Evolutionary conservation across 2,329 filamentous ascomycete species (phyloP).

Genomic region (Exutisphaerella laricina): DNA sequence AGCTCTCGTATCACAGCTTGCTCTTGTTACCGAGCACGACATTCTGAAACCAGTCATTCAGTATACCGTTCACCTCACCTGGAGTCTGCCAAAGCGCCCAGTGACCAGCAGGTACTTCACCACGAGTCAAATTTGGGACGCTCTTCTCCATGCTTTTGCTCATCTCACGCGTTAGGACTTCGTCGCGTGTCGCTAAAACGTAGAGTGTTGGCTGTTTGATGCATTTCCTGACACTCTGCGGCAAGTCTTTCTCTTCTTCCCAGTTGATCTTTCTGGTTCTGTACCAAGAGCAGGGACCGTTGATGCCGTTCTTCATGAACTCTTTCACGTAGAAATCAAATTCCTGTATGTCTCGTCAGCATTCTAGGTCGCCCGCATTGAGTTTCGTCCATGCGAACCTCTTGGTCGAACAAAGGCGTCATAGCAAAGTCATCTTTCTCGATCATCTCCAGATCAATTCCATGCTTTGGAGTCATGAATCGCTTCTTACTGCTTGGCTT

Average conservation of each 20-base stretch:
- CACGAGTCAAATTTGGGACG: conserved; percentile 59
- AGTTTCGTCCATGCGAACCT: too few relatives aligned
- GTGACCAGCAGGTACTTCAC: conserved; percentile 65
- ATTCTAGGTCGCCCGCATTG: too few relatives aligned
- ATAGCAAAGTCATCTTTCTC: conserved; percentile 45
- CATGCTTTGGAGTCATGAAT: conserved; percentile 56
- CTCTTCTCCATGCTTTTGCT: conserved; percentile 63
- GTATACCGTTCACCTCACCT: conserved; percentile 61
- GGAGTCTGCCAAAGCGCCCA: conserved; percentile 77
- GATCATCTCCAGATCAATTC: conserved; percentile 56
- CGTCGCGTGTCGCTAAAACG: conserved; percentile 65
- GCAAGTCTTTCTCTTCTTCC: conserved; percentile 59
- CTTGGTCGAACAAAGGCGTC: conserved; percentile 56
- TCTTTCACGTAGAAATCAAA: conserved; percentile 70
- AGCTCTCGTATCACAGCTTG: conserved; percentile 44
- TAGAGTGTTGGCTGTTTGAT: conserved; percentile 58
- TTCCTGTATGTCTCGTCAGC: too few relatives aligned
- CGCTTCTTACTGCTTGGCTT: conserved; percentile 50
- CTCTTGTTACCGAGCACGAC: conserved; percentile 46
- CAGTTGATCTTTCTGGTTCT: conserved; percentile 66
- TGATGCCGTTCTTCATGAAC: conserved; percentile 66
- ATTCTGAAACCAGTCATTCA: conserved; percentile 62
- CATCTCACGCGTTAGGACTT: conserved; percentile 66
- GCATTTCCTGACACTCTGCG: conserved; percentile 14
- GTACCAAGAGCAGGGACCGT: conserved; percentile 67